phyloP scores from a whole-genome alignment of 352 stramenopile genomes.

The Pythium biforme region DNA sequence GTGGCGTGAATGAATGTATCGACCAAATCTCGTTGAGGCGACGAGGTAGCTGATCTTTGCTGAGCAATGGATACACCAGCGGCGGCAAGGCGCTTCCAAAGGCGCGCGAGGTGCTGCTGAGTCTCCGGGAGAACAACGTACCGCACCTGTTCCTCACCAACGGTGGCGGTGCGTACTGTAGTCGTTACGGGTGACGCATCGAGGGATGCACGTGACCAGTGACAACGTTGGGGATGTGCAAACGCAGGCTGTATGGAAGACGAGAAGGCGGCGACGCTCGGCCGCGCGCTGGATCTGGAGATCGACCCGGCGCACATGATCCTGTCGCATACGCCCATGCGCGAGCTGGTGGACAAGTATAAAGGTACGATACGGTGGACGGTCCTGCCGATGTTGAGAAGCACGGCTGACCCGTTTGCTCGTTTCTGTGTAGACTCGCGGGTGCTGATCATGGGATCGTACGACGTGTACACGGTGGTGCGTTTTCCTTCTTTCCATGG shows the following conservation, averaged over 20 bases:
- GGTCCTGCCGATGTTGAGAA: neutral
- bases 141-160: constrained; percentile 92
- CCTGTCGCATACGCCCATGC: constrained; percentile 90
- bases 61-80: constrained; percentile 6
- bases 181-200: neutral
- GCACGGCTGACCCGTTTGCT: neutral
- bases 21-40: too few species aligned
- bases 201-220: neutral
- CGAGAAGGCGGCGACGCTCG: constrained; percentile 77
- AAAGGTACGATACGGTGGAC: constrained; percentile 28
- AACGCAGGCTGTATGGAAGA: constrained; percentile 73
- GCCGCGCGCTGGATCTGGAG: constrained; percentile 50
- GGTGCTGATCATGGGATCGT: constrained; percentile 86
- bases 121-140: constrained; percentile 53
- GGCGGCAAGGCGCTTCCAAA: constrained; percentile 70
- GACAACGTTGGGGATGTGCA: neutral
- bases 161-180: constrained; percentile 6
- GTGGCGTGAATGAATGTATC: neutral
- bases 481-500: neutral
- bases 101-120: constrained; percentile 65
- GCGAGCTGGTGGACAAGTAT: constrained; percentile 62
- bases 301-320: constrained; percentile 80
- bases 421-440: constrained; percentile 46
- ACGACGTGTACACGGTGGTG: constrained; percentile 81
- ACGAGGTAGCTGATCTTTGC: neutral